These are phyloP conservation scores for Hirschioporus abietinus DNA, from an alignment of 768 basidiomycete species.

Conservation along the genomic window DNA sequence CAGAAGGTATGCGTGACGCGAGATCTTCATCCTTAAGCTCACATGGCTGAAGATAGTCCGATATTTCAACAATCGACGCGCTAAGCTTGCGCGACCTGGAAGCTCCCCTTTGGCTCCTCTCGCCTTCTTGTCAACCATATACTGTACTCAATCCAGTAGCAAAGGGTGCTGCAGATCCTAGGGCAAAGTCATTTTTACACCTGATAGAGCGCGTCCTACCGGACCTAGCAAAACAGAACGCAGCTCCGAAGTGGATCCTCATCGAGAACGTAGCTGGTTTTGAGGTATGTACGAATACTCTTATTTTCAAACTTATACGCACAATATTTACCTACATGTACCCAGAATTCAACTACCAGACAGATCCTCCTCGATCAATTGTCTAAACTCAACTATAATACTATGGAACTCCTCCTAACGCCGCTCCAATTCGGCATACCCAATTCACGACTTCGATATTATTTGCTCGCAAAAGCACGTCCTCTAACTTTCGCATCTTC, in stretches of 20 bases:
- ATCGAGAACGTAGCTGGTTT: constrained; percentile 84
- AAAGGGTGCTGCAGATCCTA: constrained; percentile 65
- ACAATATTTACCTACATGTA: no score
- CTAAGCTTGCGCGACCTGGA: constrained; percentile 37
- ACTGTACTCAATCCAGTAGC: constrained; percentile 71
- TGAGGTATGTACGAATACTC: constrained; percentile 44
- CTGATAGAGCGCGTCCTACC: constrained; percentile 61
- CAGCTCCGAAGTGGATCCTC: constrained; percentile 55
- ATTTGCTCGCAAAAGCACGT: constrained; percentile 58
- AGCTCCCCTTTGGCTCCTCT: constrained; percentile 71
- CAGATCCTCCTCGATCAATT: constrained; percentile 48
- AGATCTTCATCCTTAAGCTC: constrained; percentile 8
- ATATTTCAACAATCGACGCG: constrained; percentile 56
- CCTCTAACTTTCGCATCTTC: constrained; percentile 34
- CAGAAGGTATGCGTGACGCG: constrained; percentile 38
- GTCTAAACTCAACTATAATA: constrained; percentile 47
- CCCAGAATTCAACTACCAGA: constrained; percentile 62
- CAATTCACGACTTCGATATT: constrained; percentile 78
- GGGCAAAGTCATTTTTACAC: constrained; percentile 72
- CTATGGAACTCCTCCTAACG: constrained; percentile 60
- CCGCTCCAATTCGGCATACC: constrained; percentile 78
- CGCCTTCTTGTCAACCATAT: constrained; percentile 82
- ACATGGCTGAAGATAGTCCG: constrained; percentile 34
- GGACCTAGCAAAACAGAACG: constrained; percentile 36
- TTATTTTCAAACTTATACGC: constrained; percentile 3